Evolutionary conservation across 2,329 filamentous ascomycete species (phyloP), one percentile per base, ranked within the genome.

Genomic region (Claviceps sp.): DNA sequence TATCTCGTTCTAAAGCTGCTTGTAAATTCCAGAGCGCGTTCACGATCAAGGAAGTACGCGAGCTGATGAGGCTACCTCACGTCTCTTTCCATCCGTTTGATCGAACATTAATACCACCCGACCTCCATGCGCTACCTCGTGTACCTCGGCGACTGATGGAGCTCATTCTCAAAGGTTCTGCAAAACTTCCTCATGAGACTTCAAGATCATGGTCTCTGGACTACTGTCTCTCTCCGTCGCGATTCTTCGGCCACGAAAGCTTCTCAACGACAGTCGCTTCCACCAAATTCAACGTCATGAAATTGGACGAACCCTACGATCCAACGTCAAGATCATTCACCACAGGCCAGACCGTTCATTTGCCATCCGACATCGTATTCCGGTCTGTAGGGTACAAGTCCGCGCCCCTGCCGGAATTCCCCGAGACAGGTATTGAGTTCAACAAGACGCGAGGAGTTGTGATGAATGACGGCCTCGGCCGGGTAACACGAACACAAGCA

Each of bases 311-410:
- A 59, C 75, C 62, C 53, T 80, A 75, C 68, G 77, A 73, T 63
- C 73, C 76, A 16, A 58, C 67, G 43, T 72, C 78, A 8, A 68
- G 72, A 50, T 71, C 75, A 14, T 63, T 68, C 3, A 63, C 69
- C 13, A 80, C 76, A 0, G 76, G 72, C 0, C 69, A 78, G 54
- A 69, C 68, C 2, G 53, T 76, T 2, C 64, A 74, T 4, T 59
- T 95, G 5, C 73, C 79, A 0, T 82, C 88, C 0, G 76, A 82
- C 5, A 64, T 91, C 4, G 89, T 88, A 16, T 96, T 98, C 69
- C 82, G 89, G 17, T 95, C 88, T n/a, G 90, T 98, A 44, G 93
- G 93, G 6, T 98, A 98, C 70, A 88, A 88, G 60, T 90, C 89
- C 0, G 76, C 84, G 36, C 74, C 88, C 0, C 70, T 98, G 0